Conservation (phyloP, 176 grass and related monocot species). For the Echinochloa phyllopogon region DNA sequence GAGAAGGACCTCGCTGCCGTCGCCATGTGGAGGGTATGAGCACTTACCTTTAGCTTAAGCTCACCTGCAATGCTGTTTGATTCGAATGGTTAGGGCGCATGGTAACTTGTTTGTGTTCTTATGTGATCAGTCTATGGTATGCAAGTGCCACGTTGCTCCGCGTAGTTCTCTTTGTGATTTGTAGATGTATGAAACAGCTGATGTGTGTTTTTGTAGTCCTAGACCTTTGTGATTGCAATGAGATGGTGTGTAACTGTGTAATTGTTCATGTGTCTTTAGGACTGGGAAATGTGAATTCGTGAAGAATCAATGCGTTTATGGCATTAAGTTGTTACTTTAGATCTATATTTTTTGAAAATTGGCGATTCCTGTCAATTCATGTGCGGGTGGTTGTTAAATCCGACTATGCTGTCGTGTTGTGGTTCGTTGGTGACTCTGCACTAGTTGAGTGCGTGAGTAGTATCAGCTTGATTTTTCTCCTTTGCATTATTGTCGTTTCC, state of each 20-base stretch:
- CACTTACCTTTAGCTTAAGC: background rate
- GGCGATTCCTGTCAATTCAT: background rate
- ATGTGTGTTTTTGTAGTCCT: background rate
- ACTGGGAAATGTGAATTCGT: background rate
- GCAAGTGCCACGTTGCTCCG: background rate
- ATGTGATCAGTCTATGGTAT: background rate
- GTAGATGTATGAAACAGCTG: background rate
- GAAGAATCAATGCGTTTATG: background rate
- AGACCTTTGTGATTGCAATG: background rate
- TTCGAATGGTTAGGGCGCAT: background rate
- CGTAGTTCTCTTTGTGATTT: background rate
- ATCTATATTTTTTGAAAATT: background rate
- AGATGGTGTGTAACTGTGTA: background rate
- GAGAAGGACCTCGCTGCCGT: constrained; percentile 87
- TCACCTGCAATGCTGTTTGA: background rate
- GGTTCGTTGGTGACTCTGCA: background rate
- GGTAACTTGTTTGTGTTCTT: background rate
- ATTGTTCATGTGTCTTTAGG: background rate
- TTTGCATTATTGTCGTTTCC: background rate
- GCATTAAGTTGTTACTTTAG: background rate
- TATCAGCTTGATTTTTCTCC: background rate
- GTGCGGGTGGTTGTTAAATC: background rate
- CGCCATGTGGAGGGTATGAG: constrained; percentile 81
- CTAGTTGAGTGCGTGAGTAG: constrained; percentile 9
- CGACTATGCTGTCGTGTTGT: background rate